phyloP scores from a whole-genome alignment of 192 early-diverging fungal genomes.

The Haplosporangium gracile region DNA sequence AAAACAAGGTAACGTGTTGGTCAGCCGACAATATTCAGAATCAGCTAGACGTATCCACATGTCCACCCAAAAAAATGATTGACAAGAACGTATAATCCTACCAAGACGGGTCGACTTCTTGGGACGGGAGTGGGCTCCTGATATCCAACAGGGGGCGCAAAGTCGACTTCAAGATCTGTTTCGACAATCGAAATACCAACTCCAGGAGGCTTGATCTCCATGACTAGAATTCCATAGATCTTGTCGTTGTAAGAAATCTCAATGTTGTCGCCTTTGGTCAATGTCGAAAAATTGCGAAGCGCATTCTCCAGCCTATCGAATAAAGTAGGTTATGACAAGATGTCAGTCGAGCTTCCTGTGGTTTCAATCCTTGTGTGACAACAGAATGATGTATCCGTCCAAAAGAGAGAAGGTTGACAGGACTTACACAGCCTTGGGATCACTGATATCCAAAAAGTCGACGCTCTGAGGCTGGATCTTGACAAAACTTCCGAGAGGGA shows the following conservation, averaged over 20 bases:
- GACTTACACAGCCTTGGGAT: constrained; percentile 92
- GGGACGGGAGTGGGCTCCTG: constrained; percentile 79
- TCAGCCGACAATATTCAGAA: not conserved
- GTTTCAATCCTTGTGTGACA: constrained; percentile 61
- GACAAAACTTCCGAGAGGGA: constrained; percentile 90
- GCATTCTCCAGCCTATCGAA: constrained; percentile 86
- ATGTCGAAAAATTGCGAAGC: constrained; percentile 89
- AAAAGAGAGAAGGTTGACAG: constrained; percentile 62
- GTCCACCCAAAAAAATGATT: not conserved
- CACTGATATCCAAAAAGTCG: constrained; percentile 97
- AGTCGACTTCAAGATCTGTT: constrained; percentile 98
- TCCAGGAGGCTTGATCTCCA: constrained; percentile 87
- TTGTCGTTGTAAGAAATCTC: constrained; percentile 92
- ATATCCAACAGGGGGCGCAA: constrained; percentile 97
- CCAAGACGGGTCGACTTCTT: constrained; percentile 46
- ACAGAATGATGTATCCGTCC: constrained; percentile 78
- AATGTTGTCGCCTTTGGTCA: constrained; percentile 94
- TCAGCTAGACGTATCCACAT: not conserved
- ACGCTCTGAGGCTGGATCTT: constrained; percentile 98
- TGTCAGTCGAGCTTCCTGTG: constrained; percentile 58
- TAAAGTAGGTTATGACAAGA: not conserved
- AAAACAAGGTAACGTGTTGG: not conserved
- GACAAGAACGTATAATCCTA: not conserved
- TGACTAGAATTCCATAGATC: constrained; percentile 89
- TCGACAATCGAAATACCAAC: constrained; percentile 95